phyloP scores from a whole-genome alignment of 768 basidiomycete species.

The Guyanaporus albipodus region DNA sequence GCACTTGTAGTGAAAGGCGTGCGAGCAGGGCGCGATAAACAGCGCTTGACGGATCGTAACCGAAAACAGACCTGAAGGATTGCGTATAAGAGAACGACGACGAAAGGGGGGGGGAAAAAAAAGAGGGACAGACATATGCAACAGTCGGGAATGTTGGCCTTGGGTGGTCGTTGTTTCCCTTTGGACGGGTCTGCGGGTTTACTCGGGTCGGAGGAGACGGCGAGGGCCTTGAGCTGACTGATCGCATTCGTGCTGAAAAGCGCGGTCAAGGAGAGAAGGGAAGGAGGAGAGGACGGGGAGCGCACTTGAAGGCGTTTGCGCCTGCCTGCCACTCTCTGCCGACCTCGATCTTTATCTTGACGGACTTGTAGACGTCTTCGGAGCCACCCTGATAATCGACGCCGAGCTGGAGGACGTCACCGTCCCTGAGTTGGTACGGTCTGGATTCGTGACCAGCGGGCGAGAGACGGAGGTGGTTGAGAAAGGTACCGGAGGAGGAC shows the following conservation, averaged over 20 bases:
- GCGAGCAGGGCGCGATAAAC: conserved; percentile 97
- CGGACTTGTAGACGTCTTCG: conserved; percentile 95
- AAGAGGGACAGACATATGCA: conserved; percentile 72
- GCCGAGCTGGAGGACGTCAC: conserved; percentile 91
- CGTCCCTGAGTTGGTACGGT: conserved; percentile 80
- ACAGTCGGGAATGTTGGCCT: conserved; percentile 68
- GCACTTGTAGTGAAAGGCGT: conserved; percentile 96
- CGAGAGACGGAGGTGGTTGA: conserved; percentile 90
- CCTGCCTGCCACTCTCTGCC: conserved; percentile 87
- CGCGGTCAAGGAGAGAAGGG: background rate
- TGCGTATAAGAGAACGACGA: conserved; percentile 1
- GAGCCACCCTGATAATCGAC: conserved; percentile 97
- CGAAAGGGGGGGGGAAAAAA: background rate
- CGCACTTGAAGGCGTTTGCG: conserved; percentile 84
- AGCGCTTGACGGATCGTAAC: conserved; percentile 94
- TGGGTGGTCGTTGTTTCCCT: conserved; percentile 30
- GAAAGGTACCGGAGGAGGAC: conserved; percentile 86
- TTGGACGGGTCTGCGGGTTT: conserved; percentile 15
- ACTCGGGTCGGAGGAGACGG: conserved; percentile 34
- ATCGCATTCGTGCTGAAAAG: conserved; percentile 60
- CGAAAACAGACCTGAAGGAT: conserved; percentile 59
- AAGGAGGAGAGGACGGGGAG: background rate
- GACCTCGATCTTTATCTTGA: conserved; percentile 92
- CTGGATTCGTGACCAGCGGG: conserved; percentile 78
- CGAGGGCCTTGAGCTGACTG: conserved; percentile 75